A percentile compares a stretch with the other conserved stretches of the same genome.
Conservation (phyloP, 306 rosid genomes). For the Rosa lucieae region DNA sequence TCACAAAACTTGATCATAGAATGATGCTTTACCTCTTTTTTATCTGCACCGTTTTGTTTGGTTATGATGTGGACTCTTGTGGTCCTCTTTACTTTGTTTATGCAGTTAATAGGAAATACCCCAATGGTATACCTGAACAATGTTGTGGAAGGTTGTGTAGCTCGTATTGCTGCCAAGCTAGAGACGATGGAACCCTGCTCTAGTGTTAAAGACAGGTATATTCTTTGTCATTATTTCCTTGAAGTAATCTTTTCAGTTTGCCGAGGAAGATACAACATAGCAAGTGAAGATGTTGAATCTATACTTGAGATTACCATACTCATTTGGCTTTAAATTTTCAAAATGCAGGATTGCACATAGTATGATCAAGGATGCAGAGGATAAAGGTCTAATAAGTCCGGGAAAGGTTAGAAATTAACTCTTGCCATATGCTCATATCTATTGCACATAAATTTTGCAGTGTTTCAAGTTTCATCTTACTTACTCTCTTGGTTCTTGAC, state of each 20-base stretch:
- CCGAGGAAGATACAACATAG: background rate
- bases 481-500: conserved; percentile 18
- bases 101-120: conserved; percentile 68
- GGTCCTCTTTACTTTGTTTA: background rate
- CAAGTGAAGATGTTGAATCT: conserved; percentile 1
- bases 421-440: background rate
- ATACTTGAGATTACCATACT: background rate
- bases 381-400: conserved; percentile 69
- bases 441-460: conserved; percentile 2
- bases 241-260: background rate
- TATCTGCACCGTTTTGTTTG: background rate
- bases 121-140: conserved; percentile 74
- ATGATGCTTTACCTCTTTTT: background rate
- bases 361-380: conserved; percentile 90
- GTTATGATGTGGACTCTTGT: background rate
- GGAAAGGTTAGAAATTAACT: conserved; percentile 60
- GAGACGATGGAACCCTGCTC: conserved; percentile 76
- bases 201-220: conserved; percentile 71
- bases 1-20: background rate
- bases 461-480: conserved; percentile 27
- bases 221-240: background rate
- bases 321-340: conserved; percentile 11
- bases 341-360: conserved; percentile 58
- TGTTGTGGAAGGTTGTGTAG: conserved; percentile 68
- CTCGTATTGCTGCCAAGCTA: conserved; percentile 74